Percentiles rank a stretch among this genome's conserved stretches.
phyloP scores from a whole-genome alignment of 805 yeast genomes.

The Candida gorgasii region DNA sequence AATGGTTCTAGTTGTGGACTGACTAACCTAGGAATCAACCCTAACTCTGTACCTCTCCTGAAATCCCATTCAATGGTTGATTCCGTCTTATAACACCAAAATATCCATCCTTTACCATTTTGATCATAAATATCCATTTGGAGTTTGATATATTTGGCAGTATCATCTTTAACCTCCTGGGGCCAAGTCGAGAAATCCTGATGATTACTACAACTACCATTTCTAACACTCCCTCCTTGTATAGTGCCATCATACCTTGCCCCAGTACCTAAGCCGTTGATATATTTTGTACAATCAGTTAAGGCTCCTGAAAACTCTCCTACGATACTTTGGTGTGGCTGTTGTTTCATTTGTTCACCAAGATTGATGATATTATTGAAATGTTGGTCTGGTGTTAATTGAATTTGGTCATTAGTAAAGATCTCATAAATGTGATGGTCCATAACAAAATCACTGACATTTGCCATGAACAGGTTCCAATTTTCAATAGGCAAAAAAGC shows the following conservation, averaged over 20 bases:
- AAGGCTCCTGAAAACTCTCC: conserved; percentile 77
- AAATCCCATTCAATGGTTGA: conserved; percentile 68
- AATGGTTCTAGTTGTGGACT: not conserved
- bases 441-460: conserved; percentile 13
- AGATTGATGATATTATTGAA: conserved; percentile 12
- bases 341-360: conserved; percentile 31
- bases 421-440: conserved; percentile 32
- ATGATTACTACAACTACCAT: conserved; percentile 46
- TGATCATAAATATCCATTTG: conserved; percentile 55
- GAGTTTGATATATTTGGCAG: conserved; percentile 57
- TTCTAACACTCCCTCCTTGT: conserved; percentile 20
- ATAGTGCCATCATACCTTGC: conserved; percentile 56
- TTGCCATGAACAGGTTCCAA: conserved; percentile 19
- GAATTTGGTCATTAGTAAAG: conserved; percentile 19
- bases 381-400: conserved; percentile 16
- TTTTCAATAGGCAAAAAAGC: conserved; percentile 19
- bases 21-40: conserved; percentile 22
- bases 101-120: conserved; percentile 58
- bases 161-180: conserved; percentile 39
- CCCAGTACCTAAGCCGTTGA: conserved; percentile 67
- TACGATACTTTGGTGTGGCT: conserved; percentile 50
- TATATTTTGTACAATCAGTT: conserved; percentile 68
- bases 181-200: conserved; percentile 44
- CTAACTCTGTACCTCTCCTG: conserved; percentile 43
- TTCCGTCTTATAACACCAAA: conserved; percentile 74